These are phyloP conservation scores for Leccinum subgranulosum DNA, from an alignment of 768 basidiomycete species.

Conservation along the genomic window DNA sequence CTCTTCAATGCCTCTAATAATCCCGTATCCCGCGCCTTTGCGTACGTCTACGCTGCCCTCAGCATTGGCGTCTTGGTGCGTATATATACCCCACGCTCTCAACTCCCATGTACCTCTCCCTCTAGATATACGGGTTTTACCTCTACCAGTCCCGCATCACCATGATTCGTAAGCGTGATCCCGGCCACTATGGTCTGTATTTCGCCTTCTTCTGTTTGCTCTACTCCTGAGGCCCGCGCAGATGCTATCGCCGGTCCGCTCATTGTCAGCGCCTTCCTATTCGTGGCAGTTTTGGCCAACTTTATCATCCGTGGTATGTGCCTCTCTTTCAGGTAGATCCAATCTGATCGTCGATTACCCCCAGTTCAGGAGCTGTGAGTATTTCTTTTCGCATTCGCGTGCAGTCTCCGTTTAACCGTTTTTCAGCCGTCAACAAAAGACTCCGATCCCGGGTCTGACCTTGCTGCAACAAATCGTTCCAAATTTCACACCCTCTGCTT, in stretches of 20 bases:
- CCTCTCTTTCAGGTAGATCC: not conserved
- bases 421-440: constrained; percentile 23
- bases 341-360: constrained; percentile 1
- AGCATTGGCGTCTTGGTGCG: constrained; percentile 65
- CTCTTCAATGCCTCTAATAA: constrained; percentile 82
- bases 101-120: not conserved
- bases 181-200: constrained; percentile 77
- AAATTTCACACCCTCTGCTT: constrained; percentile 17
- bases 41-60: constrained; percentile 78
- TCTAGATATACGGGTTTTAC: constrained; percentile 77
- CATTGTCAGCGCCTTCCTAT: constrained; percentile 76
- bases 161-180: constrained; percentile 86
- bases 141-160: constrained; percentile 87
- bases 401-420: not conserved
- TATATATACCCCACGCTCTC: not conserved
- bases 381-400: not conserved
- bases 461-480: constrained; percentile 22
- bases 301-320: constrained; percentile 79
- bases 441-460: constrained; percentile 30
- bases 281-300: constrained; percentile 84
- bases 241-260: constrained; percentile 84
- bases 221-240: constrained; percentile 28
- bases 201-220: constrained; percentile 14
- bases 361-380: constrained; percentile 62
- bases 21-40: constrained; percentile 66